These are phyloP conservation scores for Neurospora sp. DNA, from an alignment of 495 filamentous ascomycete species.

Conservation along the genomic window DNA sequence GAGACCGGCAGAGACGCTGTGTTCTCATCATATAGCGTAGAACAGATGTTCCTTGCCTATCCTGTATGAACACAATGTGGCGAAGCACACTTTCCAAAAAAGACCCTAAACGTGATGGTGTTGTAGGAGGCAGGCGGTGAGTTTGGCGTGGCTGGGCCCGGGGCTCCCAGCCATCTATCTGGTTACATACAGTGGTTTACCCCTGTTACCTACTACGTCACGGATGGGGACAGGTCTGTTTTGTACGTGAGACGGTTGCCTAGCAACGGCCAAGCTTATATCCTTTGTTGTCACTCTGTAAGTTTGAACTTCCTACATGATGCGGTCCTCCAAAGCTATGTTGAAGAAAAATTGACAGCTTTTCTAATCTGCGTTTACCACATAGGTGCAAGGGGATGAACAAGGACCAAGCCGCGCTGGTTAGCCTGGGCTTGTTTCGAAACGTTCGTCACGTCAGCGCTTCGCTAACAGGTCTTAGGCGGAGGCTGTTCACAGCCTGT, in stretches of 20 bases:
- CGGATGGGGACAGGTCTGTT: neutral
- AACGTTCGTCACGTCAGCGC: neutral
- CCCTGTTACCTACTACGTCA: neutral
- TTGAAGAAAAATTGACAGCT: neutral
- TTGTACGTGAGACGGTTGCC: slow-evolving; percentile 3
- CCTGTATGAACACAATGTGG: neutral
- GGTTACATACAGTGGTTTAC: neutral
- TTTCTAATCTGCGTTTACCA: too few relatives aligned
- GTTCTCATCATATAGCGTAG: neutral
- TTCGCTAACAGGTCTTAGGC: neutral
- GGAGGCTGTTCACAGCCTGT: neutral
- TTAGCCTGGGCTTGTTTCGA: neutral
- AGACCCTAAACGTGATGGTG: neutral
- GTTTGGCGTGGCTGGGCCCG: neutral
- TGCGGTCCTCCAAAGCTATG: neutral
- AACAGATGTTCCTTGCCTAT: neutral
- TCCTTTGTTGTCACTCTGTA: neutral
- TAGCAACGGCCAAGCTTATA: neutral
- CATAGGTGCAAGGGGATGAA: neutral
- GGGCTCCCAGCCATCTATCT: neutral
- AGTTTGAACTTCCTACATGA: neutral
- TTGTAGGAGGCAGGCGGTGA: neutral
- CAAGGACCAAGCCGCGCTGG: neutral
- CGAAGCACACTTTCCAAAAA: neutral
- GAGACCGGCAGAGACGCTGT: neutral